Evolutionary conservation across 257 asterid genomes (phyloP).

Genomic region (Solanum pennellii): DNA sequence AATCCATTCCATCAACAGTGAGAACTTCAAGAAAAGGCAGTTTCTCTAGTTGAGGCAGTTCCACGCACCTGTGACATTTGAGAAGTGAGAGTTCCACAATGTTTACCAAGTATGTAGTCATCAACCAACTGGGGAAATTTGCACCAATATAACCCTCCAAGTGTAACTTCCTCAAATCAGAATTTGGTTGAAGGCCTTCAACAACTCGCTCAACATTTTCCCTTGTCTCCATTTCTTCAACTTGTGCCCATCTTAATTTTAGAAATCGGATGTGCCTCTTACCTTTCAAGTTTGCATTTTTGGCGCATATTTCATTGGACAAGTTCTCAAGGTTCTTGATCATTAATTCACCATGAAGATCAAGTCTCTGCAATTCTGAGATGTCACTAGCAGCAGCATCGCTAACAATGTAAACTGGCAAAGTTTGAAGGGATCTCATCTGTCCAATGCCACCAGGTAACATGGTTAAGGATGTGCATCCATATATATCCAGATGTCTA

Average conservation of each 20-base stretch:
- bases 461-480: neutral
- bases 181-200: neutral
- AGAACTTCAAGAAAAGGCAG: neutral
- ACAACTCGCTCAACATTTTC: neutral
- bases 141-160: conserved; percentile 2
- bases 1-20: conserved; percentile 1
- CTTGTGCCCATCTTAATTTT: neutral
- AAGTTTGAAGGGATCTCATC: neutral
- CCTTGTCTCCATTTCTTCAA: neutral
- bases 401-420: neutral
- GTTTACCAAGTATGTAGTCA: neutral
- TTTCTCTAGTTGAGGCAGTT: conserved; percentile 2
- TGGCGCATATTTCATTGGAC: neutral
- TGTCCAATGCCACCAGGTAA: conserved; percentile 1
- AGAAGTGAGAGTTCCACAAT: neutral
- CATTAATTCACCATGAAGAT: neutral
- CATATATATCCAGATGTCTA: conserved; percentile 1
- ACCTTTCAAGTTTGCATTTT: neutral
- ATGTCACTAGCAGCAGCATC: neutral
- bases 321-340: conserved; percentile 1
- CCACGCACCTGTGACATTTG: neutral
- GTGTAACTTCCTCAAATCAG: neutral
- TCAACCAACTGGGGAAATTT: conserved; percentile 1
- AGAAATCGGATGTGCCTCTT: neutral
- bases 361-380: conserved; percentile 2